Percentiles rank a stretch among this genome's conserved stretches.
Evolutionary conservation across 2,329 filamentous ascomycete species (phyloP).

Genomic region (Didymosphaeria variabile): DNA sequence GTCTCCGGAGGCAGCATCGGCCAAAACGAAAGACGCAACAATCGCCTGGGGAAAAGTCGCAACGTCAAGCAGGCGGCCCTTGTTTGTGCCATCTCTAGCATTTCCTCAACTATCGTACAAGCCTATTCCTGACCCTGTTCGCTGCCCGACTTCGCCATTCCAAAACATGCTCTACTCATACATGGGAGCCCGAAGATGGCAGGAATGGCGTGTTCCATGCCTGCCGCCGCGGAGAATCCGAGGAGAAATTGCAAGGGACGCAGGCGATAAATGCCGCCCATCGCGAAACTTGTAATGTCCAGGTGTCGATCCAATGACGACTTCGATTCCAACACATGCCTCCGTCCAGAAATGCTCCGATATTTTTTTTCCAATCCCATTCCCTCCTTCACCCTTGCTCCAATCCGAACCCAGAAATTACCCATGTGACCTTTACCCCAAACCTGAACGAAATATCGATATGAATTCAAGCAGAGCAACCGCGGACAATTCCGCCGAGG

Average conservation of each 20-base stretch:
- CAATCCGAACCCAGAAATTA: neutral
- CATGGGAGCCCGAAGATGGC: neutral
- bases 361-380: slow-evolving; percentile 2
- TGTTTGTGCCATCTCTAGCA: neutral
- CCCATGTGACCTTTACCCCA: slow-evolving; percentile 4
- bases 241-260: slow-evolving; percentile 8
- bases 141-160: neutral
- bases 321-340: neutral
- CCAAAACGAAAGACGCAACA: neutral
- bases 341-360: slow-evolving; percentile 1
- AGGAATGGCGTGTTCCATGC: neutral
- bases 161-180: slow-evolving; percentile 5
- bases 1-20: neutral
- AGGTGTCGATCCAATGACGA: neutral
- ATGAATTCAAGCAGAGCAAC: neutral
- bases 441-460: slow-evolving; percentile 1
- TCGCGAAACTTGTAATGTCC: neutral
- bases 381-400: neutral
- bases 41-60: slow-evolving; percentile 5
- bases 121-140: neutral
- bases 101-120: slow-evolving; percentile 8
- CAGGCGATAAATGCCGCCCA: neutral
- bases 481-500: slow-evolving; percentile 1
- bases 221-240: neutral
- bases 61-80: neutral